Percentiles rank a stretch among this genome's conserved stretches.
These are phyloP conservation scores for Flaveria linearis DNA, from an alignment of 129 eudicot species.

Conservation along the genomic window DNA sequence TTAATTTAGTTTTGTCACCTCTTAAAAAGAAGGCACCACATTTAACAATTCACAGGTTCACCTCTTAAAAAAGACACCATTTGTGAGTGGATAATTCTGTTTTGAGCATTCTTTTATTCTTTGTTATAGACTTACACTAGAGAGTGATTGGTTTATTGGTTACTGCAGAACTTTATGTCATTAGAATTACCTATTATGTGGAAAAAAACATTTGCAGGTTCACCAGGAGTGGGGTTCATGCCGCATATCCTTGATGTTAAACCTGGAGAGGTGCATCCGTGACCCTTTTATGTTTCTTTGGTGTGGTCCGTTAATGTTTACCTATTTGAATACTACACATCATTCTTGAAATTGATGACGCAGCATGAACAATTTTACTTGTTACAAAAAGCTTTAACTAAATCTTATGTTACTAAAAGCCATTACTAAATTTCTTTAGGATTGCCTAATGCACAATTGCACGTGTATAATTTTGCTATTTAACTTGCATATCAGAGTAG, in stretches of 20 bases:
- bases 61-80: too few species aligned
- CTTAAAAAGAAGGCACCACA: background rate
- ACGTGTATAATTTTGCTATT: background rate
- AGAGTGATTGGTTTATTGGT: background rate
- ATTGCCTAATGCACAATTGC: background rate
- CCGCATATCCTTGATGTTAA: slow-evolving; percentile 53
- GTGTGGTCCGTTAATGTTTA: background rate
- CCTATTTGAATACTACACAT: background rate
- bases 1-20: background rate
- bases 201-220: slow-evolving; percentile 40
- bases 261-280: slow-evolving; percentile 54
- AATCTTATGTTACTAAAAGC: background rate
- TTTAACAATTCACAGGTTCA: background rate
- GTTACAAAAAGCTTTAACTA: background rate
- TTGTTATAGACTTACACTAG: background rate
- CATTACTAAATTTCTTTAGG: background rate
- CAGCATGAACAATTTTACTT: background rate
- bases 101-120: background rate
- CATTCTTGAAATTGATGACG: background rate
- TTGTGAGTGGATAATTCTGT: background rate
- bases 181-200: background rate
- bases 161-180: background rate
- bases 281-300: slow-evolving; percentile 3
- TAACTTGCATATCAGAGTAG: background rate
- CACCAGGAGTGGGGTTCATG: slow-evolving; percentile 56